These are phyloP conservation scores for Copromyces sp. DNA, from an alignment of 495 filamentous ascomycete genomes.

Conservation along the genomic window DNA sequence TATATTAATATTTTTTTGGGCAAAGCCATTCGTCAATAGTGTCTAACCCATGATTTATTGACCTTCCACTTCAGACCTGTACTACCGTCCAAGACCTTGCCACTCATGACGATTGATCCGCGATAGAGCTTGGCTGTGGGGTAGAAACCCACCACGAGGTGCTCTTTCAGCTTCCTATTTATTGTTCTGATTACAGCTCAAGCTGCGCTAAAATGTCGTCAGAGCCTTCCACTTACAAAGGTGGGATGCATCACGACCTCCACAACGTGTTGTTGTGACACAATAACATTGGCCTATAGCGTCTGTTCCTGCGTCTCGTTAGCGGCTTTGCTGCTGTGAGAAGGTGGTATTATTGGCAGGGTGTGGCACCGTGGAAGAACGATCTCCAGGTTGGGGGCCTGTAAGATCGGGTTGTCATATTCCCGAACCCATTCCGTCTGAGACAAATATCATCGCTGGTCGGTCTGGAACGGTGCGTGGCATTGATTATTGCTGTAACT, in stretches of 20 bases:
- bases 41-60: not conserved
- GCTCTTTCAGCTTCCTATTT: not conserved
- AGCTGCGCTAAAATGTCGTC: not conserved
- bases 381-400: not conserved
- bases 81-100: not conserved
- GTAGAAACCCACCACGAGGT: not conserved
- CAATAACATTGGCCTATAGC: not conserved
- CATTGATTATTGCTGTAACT: not conserved
- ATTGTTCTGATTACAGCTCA: not conserved
- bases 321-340: not conserved
- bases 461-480: not conserved
- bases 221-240: not conserved
- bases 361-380: not conserved
- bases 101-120: not conserved
- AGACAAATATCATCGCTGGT: not conserved
- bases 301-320: not conserved
- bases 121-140: not conserved
- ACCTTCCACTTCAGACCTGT: not conserved
- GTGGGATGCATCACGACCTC: not conserved
- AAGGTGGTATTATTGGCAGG: not conserved
- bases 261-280: not conserved
- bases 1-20: no score
- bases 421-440: not conserved
- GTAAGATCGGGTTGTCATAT: not conserved
- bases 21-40: not conserved